These are phyloP conservation scores for Bruguiera hainesii DNA, from an alignment of 441 rosid genomes.

Conservation along the genomic window DNA sequence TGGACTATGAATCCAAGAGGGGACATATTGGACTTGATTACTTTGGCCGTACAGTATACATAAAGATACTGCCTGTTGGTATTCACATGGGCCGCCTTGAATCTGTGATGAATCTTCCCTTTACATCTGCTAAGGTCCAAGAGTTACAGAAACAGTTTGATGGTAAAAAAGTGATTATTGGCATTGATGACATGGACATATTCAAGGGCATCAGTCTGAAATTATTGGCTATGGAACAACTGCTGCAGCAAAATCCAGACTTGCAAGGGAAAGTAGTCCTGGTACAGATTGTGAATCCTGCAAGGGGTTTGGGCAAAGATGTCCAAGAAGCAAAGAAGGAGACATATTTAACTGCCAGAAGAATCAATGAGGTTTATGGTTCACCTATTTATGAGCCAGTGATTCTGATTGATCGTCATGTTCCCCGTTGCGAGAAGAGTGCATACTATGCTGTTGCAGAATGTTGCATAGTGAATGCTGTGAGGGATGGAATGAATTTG, in stretches of 20 bases:
- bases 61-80: conserved; percentile 84
- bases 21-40: conserved; percentile 92
- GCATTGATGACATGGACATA: conserved; percentile 93
- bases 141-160: conserved; percentile 63
- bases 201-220: conserved; percentile 89
- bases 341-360: conserved; percentile 56
- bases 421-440: conserved; percentile 76
- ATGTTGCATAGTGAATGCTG: conserved; percentile 85
- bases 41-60: conserved; percentile 80
- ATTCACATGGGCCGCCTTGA: conserved; percentile 90
- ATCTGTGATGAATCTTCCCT: conserved; percentile 67
- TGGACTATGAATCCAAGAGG: conserved; percentile 87
- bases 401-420: conserved; percentile 70
- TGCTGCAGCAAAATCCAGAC: conserved; percentile 54
- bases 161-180: conserved; percentile 65
- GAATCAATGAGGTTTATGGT: conserved; percentile 75
- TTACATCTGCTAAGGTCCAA: conserved; percentile 58
- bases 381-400: conserved; percentile 62
- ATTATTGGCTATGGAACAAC: conserved; percentile 69
- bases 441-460: conserved; percentile 86
- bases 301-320: conserved; percentile 85
- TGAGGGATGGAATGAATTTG: conserved; percentile 93
- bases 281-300: conserved; percentile 87
- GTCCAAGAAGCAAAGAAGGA: conserved; percentile 77
- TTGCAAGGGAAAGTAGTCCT: conserved; percentile 68